Percentiles rank a stretch among this genome's conserved stretches.
These are phyloP conservation scores for Rhizopogon vinicolor DNA, from an alignment of 768 basidiomycete genomes.

Conservation along the genomic window DNA sequence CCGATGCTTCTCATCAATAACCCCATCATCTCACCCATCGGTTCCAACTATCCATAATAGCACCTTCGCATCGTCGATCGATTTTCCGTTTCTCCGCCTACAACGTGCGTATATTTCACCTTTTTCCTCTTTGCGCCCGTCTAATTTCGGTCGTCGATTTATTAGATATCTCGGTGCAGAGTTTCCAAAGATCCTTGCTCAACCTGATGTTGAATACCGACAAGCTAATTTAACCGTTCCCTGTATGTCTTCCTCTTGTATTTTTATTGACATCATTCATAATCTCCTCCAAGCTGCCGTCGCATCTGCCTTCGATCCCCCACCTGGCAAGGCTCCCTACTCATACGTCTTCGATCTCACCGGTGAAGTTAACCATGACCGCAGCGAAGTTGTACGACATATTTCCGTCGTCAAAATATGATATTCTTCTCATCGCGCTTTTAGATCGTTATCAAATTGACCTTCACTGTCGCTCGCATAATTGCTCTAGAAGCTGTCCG, in stretches of 20 bases:
- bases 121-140: slow-evolving; percentile 17
- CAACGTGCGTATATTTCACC: slow-evolving; percentile 46
- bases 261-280: slow-evolving; percentile 10
- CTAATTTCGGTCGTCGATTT: slow-evolving; percentile 5
- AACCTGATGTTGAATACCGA: slow-evolving; percentile 70
- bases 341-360: slow-evolving; percentile 83
- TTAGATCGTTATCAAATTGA: slow-evolving; percentile 76
- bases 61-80: slow-evolving; percentile 71
- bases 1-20: slow-evolving; percentile 9
- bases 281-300: slow-evolving; percentile 50
- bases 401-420: not conserved
- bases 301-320: slow-evolving; percentile 64
- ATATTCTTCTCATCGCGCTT: slow-evolving; percentile 4
- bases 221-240: slow-evolving; percentile 78
- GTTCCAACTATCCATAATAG: slow-evolving; percentile 27
- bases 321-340: slow-evolving; percentile 63
- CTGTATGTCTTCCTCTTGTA: slow-evolving; percentile 36
- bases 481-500: slow-evolving; percentile 78
- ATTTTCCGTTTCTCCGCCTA: slow-evolving; percentile 68
- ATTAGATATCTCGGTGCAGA: slow-evolving; percentile 72
- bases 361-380: slow-evolving; percentile 73
- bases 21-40: slow-evolving; percentile 4
- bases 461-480: slow-evolving; percentile 61
- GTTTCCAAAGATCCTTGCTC: slow-evolving; percentile 65
- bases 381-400: slow-evolving; percentile 62